Evolutionary conservation across 352 stramenopile genomes (phyloP).

Genomic region (Pythium guiyangense): DNA sequence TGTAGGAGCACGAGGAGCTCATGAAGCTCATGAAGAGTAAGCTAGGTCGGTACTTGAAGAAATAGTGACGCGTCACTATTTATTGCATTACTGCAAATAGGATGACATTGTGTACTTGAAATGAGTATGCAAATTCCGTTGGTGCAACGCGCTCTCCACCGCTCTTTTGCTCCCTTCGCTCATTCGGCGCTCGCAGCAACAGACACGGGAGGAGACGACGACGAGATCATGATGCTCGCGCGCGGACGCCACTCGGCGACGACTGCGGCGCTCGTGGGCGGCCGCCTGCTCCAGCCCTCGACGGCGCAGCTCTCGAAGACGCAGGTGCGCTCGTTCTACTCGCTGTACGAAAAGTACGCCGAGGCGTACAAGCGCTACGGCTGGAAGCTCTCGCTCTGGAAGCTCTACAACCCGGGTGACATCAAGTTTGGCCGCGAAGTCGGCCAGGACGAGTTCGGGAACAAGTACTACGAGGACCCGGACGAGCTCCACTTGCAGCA

Average conservation of each 20-base stretch:
- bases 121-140: not conserved
- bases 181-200: not conserved
- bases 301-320: not conserved
- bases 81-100: not conserved
- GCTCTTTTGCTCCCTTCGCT: not conserved
- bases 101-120: not conserved
- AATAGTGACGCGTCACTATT: not conserved
- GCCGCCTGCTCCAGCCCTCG: constrained; percentile 16
- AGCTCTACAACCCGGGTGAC: constrained; percentile 85
- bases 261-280: constrained; percentile 28
- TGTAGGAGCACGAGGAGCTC: no score
- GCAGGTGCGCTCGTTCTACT: constrained; percentile 73
- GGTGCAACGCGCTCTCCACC: not conserved
- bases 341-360: constrained; percentile 77
- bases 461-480: constrained; percentile 87
- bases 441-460: constrained; percentile 77
- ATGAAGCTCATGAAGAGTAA: no score
- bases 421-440: constrained; percentile 86
- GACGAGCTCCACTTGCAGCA: constrained; percentile 71
- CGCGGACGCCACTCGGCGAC: constrained; percentile 6
- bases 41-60: no score
- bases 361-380: constrained; percentile 80
- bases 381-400: constrained; percentile 78
- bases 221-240: constrained; percentile 13
- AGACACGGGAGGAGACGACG: no score